A percentile compares a stretch with the other conserved stretches of the same genome.
These are phyloP conservation scores for Hypoxylon crocopeplum DNA, from an alignment of 495 filamentous ascomycete genomes.

Conservation along the genomic window DNA sequence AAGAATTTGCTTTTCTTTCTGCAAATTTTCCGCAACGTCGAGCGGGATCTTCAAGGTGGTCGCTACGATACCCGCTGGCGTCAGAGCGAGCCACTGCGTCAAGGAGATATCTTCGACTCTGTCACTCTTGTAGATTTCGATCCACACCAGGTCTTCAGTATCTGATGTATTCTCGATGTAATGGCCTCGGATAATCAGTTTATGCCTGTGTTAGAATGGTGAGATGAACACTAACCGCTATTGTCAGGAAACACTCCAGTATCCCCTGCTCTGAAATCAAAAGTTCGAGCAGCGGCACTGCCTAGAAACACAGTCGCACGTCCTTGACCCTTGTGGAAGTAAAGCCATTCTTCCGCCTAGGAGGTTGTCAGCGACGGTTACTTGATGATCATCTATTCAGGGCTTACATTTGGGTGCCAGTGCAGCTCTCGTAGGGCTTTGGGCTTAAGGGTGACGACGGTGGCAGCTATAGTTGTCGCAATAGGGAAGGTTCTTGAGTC, in stretches of 20 bases:
- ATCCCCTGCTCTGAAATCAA: slow-evolving; percentile 69
- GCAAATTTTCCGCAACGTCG: slow-evolving; percentile 60
- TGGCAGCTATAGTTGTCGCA: slow-evolving; percentile 65
- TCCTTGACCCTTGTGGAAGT: slow-evolving; percentile 65
- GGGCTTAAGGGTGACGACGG: slow-evolving; percentile 65
- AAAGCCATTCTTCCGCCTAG: slow-evolving; percentile 70
- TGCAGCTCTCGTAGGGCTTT: slow-evolving; percentile 68
- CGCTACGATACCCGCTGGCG: slow-evolving; percentile 65
- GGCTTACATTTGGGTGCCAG: slow-evolving; percentile 70
- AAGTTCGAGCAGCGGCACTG: slow-evolving; percentile 63
- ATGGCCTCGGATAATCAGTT: slow-evolving; percentile 45
- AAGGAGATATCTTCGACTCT: slow-evolving; percentile 67
- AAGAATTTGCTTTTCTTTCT: slow-evolving; percentile 70
- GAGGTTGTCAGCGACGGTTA: slow-evolving; percentile 19
- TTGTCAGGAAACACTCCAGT: slow-evolving; percentile 72
- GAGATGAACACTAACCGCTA: slow-evolving; percentile 45
- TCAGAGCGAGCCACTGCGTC: slow-evolving; percentile 70
- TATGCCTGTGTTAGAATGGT: neutral
- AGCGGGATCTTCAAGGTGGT: slow-evolving; percentile 63
- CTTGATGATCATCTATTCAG: neutral
- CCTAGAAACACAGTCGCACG: slow-evolving; percentile 69
- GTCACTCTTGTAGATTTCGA: slow-evolving; percentile 71
- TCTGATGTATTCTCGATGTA: slow-evolving; percentile 71
- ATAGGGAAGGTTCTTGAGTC: slow-evolving; percentile 69
- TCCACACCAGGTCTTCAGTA: slow-evolving; percentile 66